Evolutionary conservation across 495 filamentous ascomycete genomes (phyloP), one percentile per base, ranked within the genome.

Genomic region (Chaetomium cochliodes): DNA sequence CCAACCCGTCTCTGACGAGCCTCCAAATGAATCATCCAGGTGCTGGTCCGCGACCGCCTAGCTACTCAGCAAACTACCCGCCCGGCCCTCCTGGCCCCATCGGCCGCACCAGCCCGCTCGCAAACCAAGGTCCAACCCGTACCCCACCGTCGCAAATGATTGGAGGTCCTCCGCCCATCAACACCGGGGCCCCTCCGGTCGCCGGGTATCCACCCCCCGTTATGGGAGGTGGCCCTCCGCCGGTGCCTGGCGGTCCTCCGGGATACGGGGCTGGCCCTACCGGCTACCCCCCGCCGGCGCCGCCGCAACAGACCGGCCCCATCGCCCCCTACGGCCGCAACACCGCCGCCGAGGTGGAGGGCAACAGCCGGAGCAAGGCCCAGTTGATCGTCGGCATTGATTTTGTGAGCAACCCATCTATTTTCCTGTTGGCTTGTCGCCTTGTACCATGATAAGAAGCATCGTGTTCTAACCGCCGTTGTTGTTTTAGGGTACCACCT

Each of bases 351-450:
- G 96, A 97, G 75, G 90, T 97, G 26, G 92, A 97, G 69, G 92
- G 90, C 30, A 89, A 86, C 60, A 91, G 90, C 70, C 84, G 91
- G 71, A 90, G 85, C 73, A 91, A 90, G 75, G 87, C 89, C 23
- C 88, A 91, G 80, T 79, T 92, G 65, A 92, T 92, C 72, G 88
- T 91, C 60, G 88, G 88, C 60, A 91, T 91, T 71, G 88, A 92
- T 71, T 92, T 92, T 80, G 89, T 92, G 78, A 73, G 89, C 81
- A 25, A 37, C n/a, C n/a, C n/a, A 37, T 1, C 33, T 8, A 37
- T 18, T 15, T 18, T 22, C 22, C 26, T 15, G n/a, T 50, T 20
- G 4, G 5, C 41, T 44, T 41, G 47, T 50, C n/a, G 15, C 9
- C n/a, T 18, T 15, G 12, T 30, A 6, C 3, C 3, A 12, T 18